A percentile compares a stretch with the other conserved stretches of the same genome.
Conservation (phyloP, 73 alveolate genomes). For the Paramecium pentaurelia region DNA sequence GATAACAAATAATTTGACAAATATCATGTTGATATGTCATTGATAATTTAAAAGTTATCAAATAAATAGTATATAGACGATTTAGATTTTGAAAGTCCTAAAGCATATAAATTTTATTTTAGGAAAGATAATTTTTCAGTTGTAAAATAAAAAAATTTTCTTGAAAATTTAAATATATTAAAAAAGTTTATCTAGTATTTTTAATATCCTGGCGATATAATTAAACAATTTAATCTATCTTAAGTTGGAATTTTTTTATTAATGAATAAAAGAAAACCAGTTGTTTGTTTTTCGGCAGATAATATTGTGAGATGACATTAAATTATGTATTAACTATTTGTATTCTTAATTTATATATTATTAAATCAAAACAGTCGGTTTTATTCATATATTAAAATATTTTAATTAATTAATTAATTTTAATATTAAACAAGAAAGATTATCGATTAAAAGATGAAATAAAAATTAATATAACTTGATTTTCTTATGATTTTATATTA, state of each 20-base stretch:
- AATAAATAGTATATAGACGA: neutral
- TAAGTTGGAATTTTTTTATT: neutral
- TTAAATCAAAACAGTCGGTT: neutral
- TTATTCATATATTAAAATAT: neutral
- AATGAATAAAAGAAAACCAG: neutral
- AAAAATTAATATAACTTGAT: neutral
- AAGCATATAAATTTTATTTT: neutral
- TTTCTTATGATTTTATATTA: neutral
- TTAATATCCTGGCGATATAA: neutral
- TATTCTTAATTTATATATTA: neutral
- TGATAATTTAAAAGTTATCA: neutral
- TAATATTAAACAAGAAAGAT: too few relatives aligned
- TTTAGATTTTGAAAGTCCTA: neutral
- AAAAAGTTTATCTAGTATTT: neutral
- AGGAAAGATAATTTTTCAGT: neutral
- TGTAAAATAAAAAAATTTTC: neutral
- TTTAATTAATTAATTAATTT: too few relatives aligned
- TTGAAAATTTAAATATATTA: neutral
- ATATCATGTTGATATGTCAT: neutral
- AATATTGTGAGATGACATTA: neutral
- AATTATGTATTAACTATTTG: neutral
- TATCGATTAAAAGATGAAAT: neutral
- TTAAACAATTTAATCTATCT: neutral
- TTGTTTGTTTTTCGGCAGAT: neutral
- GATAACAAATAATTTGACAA: neutral